Conservation (phyloP, 2,329 filamentous ascomycete genomes). For the Beauveria scarabaeidicola region DNA sequence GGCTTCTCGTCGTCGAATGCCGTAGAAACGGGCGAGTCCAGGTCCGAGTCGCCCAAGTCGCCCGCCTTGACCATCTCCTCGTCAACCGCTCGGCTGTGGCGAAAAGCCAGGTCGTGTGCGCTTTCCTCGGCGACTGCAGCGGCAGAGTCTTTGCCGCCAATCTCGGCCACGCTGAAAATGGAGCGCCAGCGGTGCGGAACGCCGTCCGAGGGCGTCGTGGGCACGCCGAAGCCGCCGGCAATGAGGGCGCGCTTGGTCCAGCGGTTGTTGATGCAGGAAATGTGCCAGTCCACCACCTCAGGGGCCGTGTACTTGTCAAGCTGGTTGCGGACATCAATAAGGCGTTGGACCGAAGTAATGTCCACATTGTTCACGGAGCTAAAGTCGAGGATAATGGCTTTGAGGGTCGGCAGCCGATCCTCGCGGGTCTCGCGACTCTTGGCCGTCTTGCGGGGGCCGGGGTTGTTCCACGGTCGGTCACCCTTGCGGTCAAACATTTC, state of each 20-base stretch:
- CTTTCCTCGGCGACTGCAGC: slow-evolving; percentile 58
- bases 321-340: slow-evolving; percentile 92
- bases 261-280: slow-evolving; percentile 85
- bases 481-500: slow-evolving; percentile 55
- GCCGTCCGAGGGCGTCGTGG: slow-evolving; percentile 38
- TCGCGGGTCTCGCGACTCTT: slow-evolving; percentile 27
- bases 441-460: slow-evolving; percentile 52
- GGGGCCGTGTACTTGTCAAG: slow-evolving; percentile 78
- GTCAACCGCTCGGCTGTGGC: slow-evolving; percentile 16
- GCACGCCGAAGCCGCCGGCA: slow-evolving; percentile 81
- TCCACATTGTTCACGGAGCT: slow-evolving; percentile 91
- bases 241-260: slow-evolving; percentile 91
- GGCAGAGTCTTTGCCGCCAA: slow-evolving; percentile 63
- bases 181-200: slow-evolving; percentile 71
- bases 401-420: slow-evolving; percentile 57
- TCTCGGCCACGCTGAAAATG: slow-evolving; percentile 89
- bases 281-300: slow-evolving; percentile 85
- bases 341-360: slow-evolving; percentile 80
- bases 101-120: slow-evolving; percentile 39
- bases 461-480: slow-evolving; percentile 93
- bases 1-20: slow-evolving; percentile 27
- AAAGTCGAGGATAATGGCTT: slow-evolving; percentile 90
- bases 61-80: slow-evolving; percentile 29
- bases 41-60: slow-evolving; percentile 21
- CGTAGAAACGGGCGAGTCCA: slow-evolving; percentile 20